A percentile compares a stretch with the other conserved stretches of the same genome.
These are phyloP conservation scores for Urostyla sp. DNA, from an alignment of 73 alveolate species.

Conservation along the genomic window DNA sequence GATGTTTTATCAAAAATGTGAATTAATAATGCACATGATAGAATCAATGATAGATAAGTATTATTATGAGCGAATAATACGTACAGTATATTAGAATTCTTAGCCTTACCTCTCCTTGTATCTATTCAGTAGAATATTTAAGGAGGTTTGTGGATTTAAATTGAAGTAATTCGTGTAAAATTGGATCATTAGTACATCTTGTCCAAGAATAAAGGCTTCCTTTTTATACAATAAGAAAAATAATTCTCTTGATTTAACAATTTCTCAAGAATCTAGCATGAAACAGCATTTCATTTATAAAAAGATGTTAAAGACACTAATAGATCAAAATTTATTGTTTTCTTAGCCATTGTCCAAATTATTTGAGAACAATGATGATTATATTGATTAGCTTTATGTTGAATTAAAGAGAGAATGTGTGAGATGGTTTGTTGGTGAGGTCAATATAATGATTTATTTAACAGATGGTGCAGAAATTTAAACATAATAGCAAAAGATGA, in stretches of 20 bases:
- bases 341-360: not conserved
- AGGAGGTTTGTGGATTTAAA: conserved; percentile 51
- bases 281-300: conserved; percentile 24
- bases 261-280: conserved; percentile 21
- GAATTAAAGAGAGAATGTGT: conserved; percentile 46
- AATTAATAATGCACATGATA: conserved; percentile 69
- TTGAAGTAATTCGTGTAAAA: conserved; percentile 55
- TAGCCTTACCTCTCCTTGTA: conserved; percentile 10
- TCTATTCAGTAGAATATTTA: conserved; percentile 39
- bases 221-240: conserved; percentile 63
- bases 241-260: conserved; percentile 56
- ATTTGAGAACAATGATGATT: not conserved
- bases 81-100: conserved; percentile 1
- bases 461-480: conserved; percentile 77
- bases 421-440: conserved; percentile 60
- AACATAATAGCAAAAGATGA: conserved; percentile 50
- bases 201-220: conserved; percentile 51
- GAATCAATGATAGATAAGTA: conserved; percentile 61
- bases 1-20: conserved; percentile 45
- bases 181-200: conserved; percentile 66
- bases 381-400: conserved; percentile 22
- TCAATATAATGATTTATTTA: conserved; percentile 61
- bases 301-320: conserved; percentile 4
- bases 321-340: not conserved
- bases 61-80: conserved; percentile 49